phyloP scores from a whole-genome alignment of 495 filamentous ascomycete species.

The Aspergillus nidulans region DNA sequence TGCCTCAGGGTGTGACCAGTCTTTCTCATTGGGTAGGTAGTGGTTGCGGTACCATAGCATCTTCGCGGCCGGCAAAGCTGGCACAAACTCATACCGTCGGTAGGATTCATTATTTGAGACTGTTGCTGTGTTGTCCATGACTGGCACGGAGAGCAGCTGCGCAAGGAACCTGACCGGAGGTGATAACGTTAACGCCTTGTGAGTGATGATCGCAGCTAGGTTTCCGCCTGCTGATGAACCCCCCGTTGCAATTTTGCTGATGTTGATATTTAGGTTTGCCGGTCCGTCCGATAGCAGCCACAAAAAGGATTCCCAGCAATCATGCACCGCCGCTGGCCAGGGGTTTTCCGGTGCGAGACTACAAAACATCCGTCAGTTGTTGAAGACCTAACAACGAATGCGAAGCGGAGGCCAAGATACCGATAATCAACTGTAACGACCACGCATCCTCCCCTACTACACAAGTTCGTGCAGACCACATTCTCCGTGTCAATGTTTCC shows the following conservation, averaged over 20 bases:
- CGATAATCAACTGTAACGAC: slow-evolving; percentile 55
- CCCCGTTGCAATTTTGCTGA: slow-evolving; percentile 45
- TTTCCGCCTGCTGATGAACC: slow-evolving; percentile 56
- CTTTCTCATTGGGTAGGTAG: slow-evolving; percentile 45
- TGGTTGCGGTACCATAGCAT: slow-evolving; percentile 58
- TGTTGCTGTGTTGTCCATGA: slow-evolving; percentile 53
- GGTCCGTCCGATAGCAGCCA: slow-evolving; percentile 46
- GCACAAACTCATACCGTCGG: slow-evolving; percentile 44
- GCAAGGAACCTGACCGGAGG: slow-evolving; percentile 40
- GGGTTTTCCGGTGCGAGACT: slow-evolving; percentile 53
- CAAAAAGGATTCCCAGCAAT: slow-evolving; percentile 54
- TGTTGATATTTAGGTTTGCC: slow-evolving; percentile 38
- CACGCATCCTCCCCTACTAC: slow-evolving; percentile 44
- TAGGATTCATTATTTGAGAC: slow-evolving; percentile 43
- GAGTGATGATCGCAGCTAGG: slow-evolving; percentile 51
- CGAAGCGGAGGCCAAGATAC: slow-evolving; percentile 16
- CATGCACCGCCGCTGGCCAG: slow-evolving; percentile 53
- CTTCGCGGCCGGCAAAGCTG: slow-evolving; percentile 49
- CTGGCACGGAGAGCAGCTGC: slow-evolving; percentile 55
- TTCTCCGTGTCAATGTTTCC: slow-evolving; percentile 58
- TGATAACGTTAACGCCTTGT: slow-evolving; percentile 44
- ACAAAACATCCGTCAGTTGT: slow-evolving; percentile 17
- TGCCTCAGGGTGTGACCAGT: slow-evolving; percentile 48
- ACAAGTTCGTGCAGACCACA: slow-evolving; percentile 52
- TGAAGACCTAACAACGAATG: neutral